Percentiles rank a stretch among this genome's conserved stretches.
Conservation (phyloP, 1,284 basidiomycete species). For the Peniophora sp. region DNA sequence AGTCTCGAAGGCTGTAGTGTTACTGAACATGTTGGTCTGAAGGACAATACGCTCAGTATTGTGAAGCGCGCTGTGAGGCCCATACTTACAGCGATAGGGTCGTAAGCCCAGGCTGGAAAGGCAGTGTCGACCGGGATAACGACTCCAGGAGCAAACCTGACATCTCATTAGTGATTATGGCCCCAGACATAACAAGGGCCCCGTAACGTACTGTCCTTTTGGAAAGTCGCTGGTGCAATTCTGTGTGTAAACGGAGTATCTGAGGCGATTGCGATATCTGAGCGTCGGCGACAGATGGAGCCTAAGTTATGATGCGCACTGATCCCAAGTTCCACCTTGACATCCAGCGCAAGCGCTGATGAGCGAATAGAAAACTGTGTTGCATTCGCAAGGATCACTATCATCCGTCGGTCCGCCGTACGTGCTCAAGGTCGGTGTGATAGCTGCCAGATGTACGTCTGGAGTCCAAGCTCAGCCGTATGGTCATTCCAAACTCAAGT, state of each 20-base stretch:
- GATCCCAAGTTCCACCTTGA: constrained; percentile 21
- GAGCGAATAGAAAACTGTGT: constrained; percentile 12
- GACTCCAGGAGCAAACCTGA: background rate
- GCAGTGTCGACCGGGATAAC: constrained; percentile 8
- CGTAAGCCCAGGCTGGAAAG: constrained; percentile 10
- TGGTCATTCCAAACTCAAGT: too few species aligned
- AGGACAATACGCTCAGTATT: background rate
- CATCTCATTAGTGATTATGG: background rate
- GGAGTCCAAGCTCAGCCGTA: too few species aligned
- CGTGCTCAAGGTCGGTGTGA: too few species aligned
- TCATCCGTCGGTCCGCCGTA: background rate
- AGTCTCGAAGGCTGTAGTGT: too few species aligned
- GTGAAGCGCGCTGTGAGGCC: background rate
- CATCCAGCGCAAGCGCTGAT: constrained; percentile 30
- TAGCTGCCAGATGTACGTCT: too few species aligned
- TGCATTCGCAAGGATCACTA: constrained; percentile 11
- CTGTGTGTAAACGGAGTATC: too few species aligned
- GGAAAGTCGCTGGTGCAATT: too few species aligned
- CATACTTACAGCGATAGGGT: background rate
- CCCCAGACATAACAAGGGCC: too few species aligned
- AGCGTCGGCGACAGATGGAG: too few species aligned
- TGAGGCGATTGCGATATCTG: too few species aligned
- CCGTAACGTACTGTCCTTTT: too few species aligned
- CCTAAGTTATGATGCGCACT: background rate
- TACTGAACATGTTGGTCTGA: too few species aligned